Conservation (phyloP, 2,329 filamentous ascomycete species). For the Alternaria solani region DNA sequence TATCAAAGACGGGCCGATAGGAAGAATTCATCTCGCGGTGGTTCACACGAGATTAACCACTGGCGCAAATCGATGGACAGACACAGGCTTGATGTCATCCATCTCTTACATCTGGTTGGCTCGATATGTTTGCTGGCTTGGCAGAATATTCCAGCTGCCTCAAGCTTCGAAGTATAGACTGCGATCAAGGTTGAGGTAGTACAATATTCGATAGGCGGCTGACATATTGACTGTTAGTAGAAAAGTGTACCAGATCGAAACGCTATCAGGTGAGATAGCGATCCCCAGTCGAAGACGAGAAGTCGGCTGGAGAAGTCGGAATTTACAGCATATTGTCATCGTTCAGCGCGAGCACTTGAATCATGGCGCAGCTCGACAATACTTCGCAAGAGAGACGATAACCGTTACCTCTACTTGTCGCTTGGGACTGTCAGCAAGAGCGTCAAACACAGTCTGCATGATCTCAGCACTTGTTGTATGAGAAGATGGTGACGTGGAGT, state of each 20-base stretch:
- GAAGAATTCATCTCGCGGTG: background rate
- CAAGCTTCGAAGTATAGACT: background rate
- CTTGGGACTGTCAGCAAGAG: background rate
- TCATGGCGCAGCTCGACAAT: background rate
- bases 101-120: background rate
- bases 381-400: background rate
- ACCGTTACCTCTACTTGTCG: background rate
- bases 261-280: background rate
- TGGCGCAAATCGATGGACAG: background rate
- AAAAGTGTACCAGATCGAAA: background rate
- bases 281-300: background rate
- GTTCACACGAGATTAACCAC: background rate
- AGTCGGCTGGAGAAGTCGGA: background rate
- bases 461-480: background rate
- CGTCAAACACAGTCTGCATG: background rate
- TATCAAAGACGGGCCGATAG: background rate
- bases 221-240: background rate
- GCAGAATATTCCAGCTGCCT: background rate
- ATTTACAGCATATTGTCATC: background rate
- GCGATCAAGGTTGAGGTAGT: background rate
- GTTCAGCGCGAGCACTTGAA: background rate
- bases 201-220: background rate
- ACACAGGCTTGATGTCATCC: background rate
- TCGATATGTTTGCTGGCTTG: background rate
- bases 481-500: background rate